These are phyloP conservation scores for Schizopora paradoxa DNA, from an alignment of 1,284 basidiomycete genomes.

Conservation along the genomic window DNA sequence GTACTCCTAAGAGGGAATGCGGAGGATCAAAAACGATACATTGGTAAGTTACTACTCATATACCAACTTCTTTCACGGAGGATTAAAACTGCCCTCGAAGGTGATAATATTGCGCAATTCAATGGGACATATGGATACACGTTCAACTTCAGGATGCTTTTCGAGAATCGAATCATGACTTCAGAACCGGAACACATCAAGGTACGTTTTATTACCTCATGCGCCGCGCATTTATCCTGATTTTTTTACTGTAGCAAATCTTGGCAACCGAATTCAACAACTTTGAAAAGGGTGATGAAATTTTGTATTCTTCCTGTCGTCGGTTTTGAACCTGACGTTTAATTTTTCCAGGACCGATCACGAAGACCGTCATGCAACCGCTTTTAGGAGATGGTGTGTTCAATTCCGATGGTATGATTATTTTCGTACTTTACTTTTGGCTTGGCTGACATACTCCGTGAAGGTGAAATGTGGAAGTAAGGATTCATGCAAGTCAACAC, in stretches of 20 bases:
- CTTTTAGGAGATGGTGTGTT: conserved; percentile 47
- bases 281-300: conserved; percentile 35
- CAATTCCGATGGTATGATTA: conserved; percentile 36
- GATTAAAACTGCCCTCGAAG: not conserved
- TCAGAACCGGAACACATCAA: conserved; percentile 40
- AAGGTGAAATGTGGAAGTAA: conserved; percentile 37
- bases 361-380: conserved; percentile 30
- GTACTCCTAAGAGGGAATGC: conserved; percentile 21
- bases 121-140: conserved; percentile 22
- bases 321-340: conserved; percentile 4
- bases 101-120: conserved; percentile 25
- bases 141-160: conserved; percentile 27
- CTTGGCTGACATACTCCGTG: no score
- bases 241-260: conserved; percentile 24
- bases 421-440: no score
- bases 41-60: not conserved
- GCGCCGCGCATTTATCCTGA: not conserved
- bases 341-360: conserved; percentile 21
- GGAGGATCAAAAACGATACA: not conserved
- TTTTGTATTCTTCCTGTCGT: conserved; percentile 28
- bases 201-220: conserved; percentile 18
- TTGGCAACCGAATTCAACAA: conserved; percentile 35
- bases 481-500: not conserved
- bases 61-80: not conserved
- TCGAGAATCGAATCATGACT: conserved; percentile 33